Evolutionary conservation across 2,329 filamentous ascomycete genomes (phyloP).

Genomic region (Beauveria scarabaeidicola): DNA sequence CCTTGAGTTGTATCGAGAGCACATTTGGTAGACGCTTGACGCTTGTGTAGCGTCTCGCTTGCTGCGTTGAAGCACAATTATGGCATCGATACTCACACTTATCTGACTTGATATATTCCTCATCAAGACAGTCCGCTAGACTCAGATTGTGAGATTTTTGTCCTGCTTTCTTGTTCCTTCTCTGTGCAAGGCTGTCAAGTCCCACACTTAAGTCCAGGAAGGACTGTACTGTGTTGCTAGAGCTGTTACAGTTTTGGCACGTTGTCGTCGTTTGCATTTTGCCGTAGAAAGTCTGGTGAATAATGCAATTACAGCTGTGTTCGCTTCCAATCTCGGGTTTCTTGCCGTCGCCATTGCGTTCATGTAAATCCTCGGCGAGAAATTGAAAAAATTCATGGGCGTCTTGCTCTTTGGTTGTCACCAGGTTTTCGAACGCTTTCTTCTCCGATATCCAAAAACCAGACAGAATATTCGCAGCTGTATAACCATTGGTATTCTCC

Average conservation of each 20-base stretch:
- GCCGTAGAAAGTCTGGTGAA: conserved; percentile 91
- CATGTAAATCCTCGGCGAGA: conserved; percentile 82
- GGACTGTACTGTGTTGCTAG: conserved; percentile 75
- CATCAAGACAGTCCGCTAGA: conserved; percentile 66
- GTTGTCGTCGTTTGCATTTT: conserved; percentile 86
- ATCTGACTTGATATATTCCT: conserved; percentile 80
- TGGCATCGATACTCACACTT: conserved; percentile 84
- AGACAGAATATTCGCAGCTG: conserved; percentile 79
- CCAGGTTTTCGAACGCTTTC: conserved; percentile 62
- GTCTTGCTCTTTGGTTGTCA: conserved; percentile 91
- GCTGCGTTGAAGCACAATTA: conserved; percentile 67
- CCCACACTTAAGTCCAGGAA: conserved; percentile 88
- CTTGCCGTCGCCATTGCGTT: conserved; percentile 65
- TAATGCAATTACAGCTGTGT: conserved; percentile 74
- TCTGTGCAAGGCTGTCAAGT: conserved; percentile 66
- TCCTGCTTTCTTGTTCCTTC: conserved; percentile 46
- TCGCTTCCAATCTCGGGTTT: conserved; percentile 50
- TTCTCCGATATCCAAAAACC: conserved; percentile 83
- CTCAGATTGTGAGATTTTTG: conserved; percentile 38
- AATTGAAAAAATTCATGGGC: conserved; percentile 97
- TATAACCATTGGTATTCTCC: conserved; percentile 81
- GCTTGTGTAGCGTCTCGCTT: conserved; percentile 74
- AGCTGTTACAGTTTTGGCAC: conserved; percentile 77
- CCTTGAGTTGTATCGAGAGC: conserved; percentile 87
- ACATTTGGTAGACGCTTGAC: conserved; percentile 83